Evolutionary conservation across 495 filamentous ascomycete species (phyloP), one percentile per base, ranked within the genome.

Genomic region (Podospora pseudocomata): DNA sequence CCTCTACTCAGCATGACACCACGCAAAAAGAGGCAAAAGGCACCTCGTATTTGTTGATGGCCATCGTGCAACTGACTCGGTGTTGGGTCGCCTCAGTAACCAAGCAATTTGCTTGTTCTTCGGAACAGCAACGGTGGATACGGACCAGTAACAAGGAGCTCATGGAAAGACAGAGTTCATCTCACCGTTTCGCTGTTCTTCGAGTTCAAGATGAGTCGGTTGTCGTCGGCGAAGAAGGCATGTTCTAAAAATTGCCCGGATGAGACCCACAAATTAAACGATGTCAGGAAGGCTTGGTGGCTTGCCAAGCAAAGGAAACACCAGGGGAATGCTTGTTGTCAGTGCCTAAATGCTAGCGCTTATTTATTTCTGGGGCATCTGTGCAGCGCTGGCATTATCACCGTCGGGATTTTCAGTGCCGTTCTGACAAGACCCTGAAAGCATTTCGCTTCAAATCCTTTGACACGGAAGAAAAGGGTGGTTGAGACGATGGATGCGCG

Each of bases 341-440:
- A 58, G 55, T 58, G 55, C 55, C 55, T 58, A 58, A 58, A 49
- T 19, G n/a, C 11, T 58, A 58, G 55, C 23, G 55, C 55, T 58
- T 58, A 58, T 58, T 26, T 58, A 19, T 20, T 58, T 58, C n/a
- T 58, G 23, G 23, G n/a, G 55, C 13, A 49, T 49, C 13, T 49
- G 30, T 49, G 39, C 39, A 49, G 39, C 39, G 39, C 39, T 49
- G 39, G 39, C 39, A 49, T 18, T 49, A 13, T 58, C 55, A 58
- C 55, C 55, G 55, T 20, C 55, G 55, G 55, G 55, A 58, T 19
- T 58, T 49, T 49, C 39, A 49, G 39, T 49, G 39, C 39, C 4
- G 39, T 11, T 49, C 39, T 49, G 39, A 49, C 39, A 49, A 13
- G 39, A 49, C 39, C 39, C 39, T 49, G 39, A 49, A 49, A 18